These are phyloP conservation scores for Heracleum sosnowskyi DNA, from an alignment of 129 eudicot genomes.

Conservation along the genomic window DNA sequence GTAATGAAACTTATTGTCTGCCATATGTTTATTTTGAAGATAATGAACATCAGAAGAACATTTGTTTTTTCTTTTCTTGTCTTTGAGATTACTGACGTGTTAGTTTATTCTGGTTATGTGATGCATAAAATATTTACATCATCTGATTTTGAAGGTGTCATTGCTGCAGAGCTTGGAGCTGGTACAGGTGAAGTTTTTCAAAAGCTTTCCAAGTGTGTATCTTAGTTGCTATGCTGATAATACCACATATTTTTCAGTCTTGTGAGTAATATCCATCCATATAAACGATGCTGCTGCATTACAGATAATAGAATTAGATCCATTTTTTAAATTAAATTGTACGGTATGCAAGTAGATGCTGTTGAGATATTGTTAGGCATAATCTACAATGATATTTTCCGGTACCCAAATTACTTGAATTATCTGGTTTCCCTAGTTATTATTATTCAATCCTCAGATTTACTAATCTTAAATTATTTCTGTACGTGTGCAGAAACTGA, in stretches of 20 bases:
- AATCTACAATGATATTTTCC: background rate
- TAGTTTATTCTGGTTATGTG: slow-evolving; percentile 56
- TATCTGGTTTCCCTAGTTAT: background rate
- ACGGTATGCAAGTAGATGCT: background rate
- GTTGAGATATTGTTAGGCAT: no score
- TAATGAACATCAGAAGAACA: slow-evolving; percentile 6
- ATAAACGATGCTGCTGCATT: background rate
- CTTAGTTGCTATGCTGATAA: background rate
- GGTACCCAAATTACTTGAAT: background rate
- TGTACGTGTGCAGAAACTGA: slow-evolving; percentile 54
- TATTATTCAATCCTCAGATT: background rate
- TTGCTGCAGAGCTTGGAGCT: slow-evolving; percentile 91
- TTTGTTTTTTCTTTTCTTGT: background rate
- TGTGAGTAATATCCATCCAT: background rate
- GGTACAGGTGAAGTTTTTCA: no score
- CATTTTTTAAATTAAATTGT: background rate
- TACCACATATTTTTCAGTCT: background rate
- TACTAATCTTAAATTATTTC: background rate
- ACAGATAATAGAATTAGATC: background rate
- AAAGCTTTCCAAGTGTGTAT: background rate
- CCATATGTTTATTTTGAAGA: background rate
- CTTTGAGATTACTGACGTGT: slow-evolving; percentile 17
- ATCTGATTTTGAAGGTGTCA: slow-evolving; percentile 52
- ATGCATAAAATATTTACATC: slow-evolving; percentile 67
- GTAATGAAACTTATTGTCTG: slow-evolving; percentile 30